These are phyloP conservation scores for Osmozyma mogii DNA, from an alignment of 805 yeast species.

Conservation along the genomic window DNA sequence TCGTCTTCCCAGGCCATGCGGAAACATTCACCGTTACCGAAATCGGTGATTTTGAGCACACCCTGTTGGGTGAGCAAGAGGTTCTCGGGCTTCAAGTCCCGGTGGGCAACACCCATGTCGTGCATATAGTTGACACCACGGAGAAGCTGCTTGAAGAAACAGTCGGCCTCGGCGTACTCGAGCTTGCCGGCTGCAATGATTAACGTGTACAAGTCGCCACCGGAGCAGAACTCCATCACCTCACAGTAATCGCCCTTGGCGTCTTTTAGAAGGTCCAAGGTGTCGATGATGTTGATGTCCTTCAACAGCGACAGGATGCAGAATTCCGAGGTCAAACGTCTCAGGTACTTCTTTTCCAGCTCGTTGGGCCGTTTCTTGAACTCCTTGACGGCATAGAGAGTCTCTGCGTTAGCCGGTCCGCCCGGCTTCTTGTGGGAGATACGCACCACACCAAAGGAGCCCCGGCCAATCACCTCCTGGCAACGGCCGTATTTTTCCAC, in stretches of 20 bases:
- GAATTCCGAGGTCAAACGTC: constrained; percentile 73
- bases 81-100: constrained; percentile 88
- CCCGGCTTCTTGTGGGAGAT: constrained; percentile 64
- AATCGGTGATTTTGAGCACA: constrained; percentile 73
- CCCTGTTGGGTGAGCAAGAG: constrained; percentile 67
- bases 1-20: constrained; percentile 77
- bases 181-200: constrained; percentile 71
- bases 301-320: constrained; percentile 73
- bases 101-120: constrained; percentile 80
- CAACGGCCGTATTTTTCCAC: constrained; percentile 89
- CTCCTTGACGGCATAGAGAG: constrained; percentile 79
- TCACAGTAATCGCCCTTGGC: constrained; percentile 78
- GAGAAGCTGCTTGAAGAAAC: constrained; percentile 79
- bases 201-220: constrained; percentile 72
- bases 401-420: constrained; percentile 20
- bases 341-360: constrained; percentile 56
- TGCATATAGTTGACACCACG: constrained; percentile 86
- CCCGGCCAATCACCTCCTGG: constrained; percentile 90
- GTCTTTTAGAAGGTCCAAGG: constrained; percentile 71
- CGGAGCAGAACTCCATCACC: constrained; percentile 79
- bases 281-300: constrained; percentile 69
- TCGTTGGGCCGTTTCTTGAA: constrained; percentile 54
- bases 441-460: constrained; percentile 90
- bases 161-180: constrained; percentile 80
- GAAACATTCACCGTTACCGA: constrained; percentile 80